Base-by-base conservation (phyloP, 495 filamentous ascomycete genomes). In the Hypoxylon trugodes region DNA sequence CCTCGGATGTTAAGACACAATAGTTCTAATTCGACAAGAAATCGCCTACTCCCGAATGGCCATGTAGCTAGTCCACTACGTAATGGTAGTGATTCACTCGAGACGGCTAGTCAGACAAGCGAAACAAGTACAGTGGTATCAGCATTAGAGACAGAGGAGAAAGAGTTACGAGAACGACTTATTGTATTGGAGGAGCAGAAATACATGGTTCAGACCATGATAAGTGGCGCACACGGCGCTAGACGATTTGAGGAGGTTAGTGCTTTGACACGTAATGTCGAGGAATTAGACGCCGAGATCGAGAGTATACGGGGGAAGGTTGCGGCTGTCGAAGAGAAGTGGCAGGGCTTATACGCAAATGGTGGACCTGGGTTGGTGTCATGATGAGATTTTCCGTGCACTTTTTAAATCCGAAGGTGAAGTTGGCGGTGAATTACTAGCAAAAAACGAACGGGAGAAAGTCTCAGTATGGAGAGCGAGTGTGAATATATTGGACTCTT, bases 161-260 rank as follows among this genome's bases (percentile, higher is more conserved):
- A 93, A 65, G 87, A 92, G 24, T 74, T 96, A 1, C 83, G 90
- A 9, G 94, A 98, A 68, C 79, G 86, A 35, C 75, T 98, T 13
- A 92, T 96, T 36, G 90, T 98, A 18, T 80, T 98, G 0, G 95
- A 98, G 76, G 95, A 98, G 71, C 95, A 98, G 74, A 86, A 86
- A 70, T 97, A 97, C 70, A 84, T 98, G 69, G 92, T 98, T 0
- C 83, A 86, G 13, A 89, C 91, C 64, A 97, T 97, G 92, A 83
- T 98, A 42, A 86, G 81, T 4, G 87, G 90, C 41, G 94, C 95
- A 2, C 89, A 88, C 47, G 90, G 87, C 58, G 83, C 87, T 28
- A 82, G 95, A 50, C 88, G 89, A 62, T 96, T 97, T 57, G 95
- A 98, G 71, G 95, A 98, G 72, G 91, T 96, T 1, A 83, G 83